Evolutionary conservation across 2,329 filamentous ascomycete species (phyloP).

Genomic region (Fulvia fulva): DNA sequence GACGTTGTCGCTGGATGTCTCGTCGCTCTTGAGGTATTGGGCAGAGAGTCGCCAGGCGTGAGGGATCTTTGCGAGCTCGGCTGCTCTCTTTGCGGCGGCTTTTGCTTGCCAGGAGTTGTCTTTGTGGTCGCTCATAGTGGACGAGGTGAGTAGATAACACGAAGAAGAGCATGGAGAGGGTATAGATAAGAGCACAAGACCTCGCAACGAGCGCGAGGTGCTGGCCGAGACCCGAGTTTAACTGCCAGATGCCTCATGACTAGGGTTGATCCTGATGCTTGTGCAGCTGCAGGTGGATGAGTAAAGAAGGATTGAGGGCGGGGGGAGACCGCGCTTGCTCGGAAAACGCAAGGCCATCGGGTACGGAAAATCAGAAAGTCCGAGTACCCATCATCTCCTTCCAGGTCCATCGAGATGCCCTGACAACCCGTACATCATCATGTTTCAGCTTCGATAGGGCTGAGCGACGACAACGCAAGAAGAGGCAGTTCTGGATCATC

Average conservation of each 20-base stretch:
- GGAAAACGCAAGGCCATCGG: neutral
- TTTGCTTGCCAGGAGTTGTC: constrained; percentile 1
- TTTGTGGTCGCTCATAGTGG: neutral
- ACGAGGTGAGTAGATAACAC: neutral
- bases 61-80: constrained; percentile 12
- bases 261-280: neutral
- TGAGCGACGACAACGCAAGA: no score
- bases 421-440: no score
- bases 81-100: constrained; percentile 12
- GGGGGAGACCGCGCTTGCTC: no score
- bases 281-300: neutral
- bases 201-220: no score
- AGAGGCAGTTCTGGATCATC: no score
- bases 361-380: neutral
- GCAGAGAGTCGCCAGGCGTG: constrained; percentile 15
- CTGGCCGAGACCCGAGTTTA: neutral
- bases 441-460: no score
- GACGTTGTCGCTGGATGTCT: constrained; percentile 32
- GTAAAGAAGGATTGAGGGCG: neutral
- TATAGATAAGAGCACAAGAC: no score
- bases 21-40: constrained; percentile 7
- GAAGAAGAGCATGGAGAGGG: neutral
- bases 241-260: neutral
- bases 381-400: neutral
- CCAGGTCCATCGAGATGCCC: no score